A percentile compares a stretch with the other conserved stretches of the same genome.
Evolutionary conservation across 2,329 filamentous ascomycete species (phyloP).

Genomic region (Xylaria sp.): DNA sequence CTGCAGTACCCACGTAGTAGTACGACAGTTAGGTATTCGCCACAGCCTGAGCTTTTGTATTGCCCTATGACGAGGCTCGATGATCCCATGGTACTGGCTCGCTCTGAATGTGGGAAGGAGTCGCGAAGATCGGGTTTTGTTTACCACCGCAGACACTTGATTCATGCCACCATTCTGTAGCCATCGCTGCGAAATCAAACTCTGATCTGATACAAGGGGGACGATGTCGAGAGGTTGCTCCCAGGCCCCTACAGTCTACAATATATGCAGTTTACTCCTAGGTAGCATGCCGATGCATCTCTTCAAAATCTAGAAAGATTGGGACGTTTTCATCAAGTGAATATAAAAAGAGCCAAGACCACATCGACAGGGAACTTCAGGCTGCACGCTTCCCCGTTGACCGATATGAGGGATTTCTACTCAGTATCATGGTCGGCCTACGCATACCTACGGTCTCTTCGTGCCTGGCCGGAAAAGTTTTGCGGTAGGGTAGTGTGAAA

Average conservation of each 20-base stretch:
- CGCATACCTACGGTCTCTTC: background rate
- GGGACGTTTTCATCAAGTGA: background rate
- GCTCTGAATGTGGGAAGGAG: background rate
- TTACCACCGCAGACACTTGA: no score
- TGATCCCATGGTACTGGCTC: background rate
- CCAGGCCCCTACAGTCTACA: no score
- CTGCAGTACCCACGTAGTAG: background rate
- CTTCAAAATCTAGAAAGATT: no score
- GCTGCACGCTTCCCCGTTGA: background rate
- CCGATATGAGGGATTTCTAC: slow-evolving; percentile 16
- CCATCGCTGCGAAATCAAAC: no score
- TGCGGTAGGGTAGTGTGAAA: background rate
- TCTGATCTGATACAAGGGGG: no score
- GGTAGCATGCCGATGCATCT: background rate
- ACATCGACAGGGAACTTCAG: slow-evolving; percentile 1
- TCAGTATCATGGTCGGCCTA: background rate
- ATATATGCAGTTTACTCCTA: background rate
- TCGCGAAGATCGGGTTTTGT: no score
- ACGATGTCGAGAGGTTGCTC: no score
- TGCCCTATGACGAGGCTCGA: slow-evolving; percentile 10
- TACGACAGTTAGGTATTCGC: slow-evolving; percentile 1
- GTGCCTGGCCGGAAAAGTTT: background rate
- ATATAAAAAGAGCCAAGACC: background rate
- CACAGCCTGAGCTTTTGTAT: background rate
- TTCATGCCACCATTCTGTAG: no score